phyloP scores from a whole-genome alignment of 352 stramenopile genomes.

The Globisporangium irregulare region DNA sequence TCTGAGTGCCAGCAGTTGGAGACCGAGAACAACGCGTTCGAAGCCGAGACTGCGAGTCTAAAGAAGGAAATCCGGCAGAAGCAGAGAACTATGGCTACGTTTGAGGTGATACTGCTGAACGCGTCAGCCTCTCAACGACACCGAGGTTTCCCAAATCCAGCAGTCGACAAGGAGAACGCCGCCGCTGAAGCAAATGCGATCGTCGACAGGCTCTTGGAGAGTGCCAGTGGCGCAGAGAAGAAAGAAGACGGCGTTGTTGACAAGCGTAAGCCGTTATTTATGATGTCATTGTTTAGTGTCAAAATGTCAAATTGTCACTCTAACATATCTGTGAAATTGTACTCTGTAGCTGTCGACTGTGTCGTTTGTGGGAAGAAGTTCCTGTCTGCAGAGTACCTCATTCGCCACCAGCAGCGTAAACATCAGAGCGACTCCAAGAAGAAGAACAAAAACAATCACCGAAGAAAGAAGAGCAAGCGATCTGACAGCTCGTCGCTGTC shows the following conservation, averaged over 20 bases:
- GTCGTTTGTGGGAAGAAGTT: constrained; percentile 79
- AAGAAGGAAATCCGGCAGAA: constrained; percentile 82
- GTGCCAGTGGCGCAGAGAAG: background rate
- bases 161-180: constrained; percentile 39
- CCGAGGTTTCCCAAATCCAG: constrained; percentile 8
- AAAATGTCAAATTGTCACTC: background rate
- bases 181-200: constrained; percentile 28
- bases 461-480: background rate
- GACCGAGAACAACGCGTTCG: constrained; percentile 53
- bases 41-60: constrained; percentile 54
- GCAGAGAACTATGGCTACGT: constrained; percentile 75
- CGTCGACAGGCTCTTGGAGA: constrained; percentile 32
- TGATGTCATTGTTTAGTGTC: too few relatives aligned
- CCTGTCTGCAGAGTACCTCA: constrained; percentile 64
- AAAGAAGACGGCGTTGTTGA: constrained; percentile 20
- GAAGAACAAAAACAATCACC: constrained; percentile 25
- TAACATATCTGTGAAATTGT: background rate
- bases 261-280: constrained; percentile 22
- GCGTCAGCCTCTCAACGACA: constrained; percentile 32
- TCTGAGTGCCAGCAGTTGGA: constrained; percentile 63
- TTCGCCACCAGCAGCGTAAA: constrained; percentile 65
- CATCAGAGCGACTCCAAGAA: constrained; percentile 25
- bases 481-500: constrained; percentile 15
- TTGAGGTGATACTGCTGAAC: constrained; percentile 80
- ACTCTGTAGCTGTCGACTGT: constrained; percentile 36